phyloP scores from a whole-genome alignment of 345 rosid genomes.

The Bruguiera sexangula region DNA sequence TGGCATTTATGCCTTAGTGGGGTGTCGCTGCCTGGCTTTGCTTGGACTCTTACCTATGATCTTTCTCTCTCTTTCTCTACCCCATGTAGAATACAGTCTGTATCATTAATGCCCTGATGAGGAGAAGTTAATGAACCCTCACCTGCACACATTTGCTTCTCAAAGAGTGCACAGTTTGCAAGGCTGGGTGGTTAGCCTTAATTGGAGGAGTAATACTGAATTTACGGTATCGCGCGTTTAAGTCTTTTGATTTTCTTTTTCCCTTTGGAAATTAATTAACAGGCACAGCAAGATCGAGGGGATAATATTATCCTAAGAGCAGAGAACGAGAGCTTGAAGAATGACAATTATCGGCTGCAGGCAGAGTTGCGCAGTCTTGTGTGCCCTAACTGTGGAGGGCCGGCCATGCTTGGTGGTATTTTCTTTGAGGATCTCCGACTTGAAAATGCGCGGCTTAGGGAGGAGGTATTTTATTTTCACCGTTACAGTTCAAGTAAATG shows the following conservation, averaged over 20 bases:
- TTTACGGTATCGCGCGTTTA: too few relatives aligned
- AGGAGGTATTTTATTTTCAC: constrained; percentile 48
- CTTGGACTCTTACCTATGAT: neutral
- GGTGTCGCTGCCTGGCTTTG: constrained; percentile 14
- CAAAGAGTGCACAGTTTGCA: too few relatives aligned
- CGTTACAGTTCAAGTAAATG: too few relatives aligned
- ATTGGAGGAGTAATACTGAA: too few relatives aligned
- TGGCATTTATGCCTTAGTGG: constrained; percentile 25
- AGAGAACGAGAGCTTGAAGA: constrained; percentile 71
- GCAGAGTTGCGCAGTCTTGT: constrained; percentile 59
- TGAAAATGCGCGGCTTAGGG: constrained; percentile 81
- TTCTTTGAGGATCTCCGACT: constrained; percentile 71
- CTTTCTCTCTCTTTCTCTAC: too few relatives aligned
- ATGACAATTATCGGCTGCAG: constrained; percentile 69
- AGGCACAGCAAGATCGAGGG: constrained; percentile 89
- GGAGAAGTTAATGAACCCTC: constrained; percentile 23
- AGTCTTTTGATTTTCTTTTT: too few relatives aligned
- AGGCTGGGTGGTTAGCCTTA: too few relatives aligned
- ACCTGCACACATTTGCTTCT: constrained; percentile 18
- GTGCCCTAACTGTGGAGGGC: constrained; percentile 80
- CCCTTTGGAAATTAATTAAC: neutral
- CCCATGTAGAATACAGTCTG: constrained; percentile 15
- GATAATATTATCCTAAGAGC: constrained; percentile 74
- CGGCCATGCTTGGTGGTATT: constrained; percentile 59
- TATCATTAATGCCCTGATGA: constrained; percentile 13